Conservation (phyloP, 768 basidiomycete species). For the Lactifluus piperatus region DNA sequence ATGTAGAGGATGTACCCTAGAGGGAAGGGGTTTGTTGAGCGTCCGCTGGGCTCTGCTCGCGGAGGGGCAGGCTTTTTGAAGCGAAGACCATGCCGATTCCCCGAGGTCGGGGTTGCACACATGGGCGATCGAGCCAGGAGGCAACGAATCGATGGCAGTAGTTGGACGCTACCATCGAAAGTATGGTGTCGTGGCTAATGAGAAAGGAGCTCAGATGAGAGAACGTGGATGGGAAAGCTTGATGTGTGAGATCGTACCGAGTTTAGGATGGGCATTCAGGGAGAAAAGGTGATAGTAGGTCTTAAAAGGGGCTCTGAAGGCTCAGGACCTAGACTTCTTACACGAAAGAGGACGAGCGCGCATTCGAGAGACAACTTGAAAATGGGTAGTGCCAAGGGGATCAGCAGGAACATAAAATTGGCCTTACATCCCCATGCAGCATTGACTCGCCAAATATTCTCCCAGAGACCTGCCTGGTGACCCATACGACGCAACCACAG, state of each 20-base stretch:
- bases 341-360: background rate
- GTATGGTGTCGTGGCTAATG: background rate
- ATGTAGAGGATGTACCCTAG: background rate
- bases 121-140: background rate
- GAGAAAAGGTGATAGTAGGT: background rate
- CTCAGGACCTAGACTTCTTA: background rate
- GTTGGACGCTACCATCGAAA: background rate
- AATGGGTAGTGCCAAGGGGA: background rate
- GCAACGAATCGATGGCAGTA: background rate
- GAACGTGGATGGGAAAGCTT: background rate
- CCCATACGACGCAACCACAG: conserved; percentile 70
- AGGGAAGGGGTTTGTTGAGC: background rate
- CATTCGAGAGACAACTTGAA: background rate
- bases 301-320: background rate
- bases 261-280: background rate
- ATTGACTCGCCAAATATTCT: conserved; percentile 35
- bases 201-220: background rate
- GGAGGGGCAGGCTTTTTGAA: background rate
- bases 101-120: background rate
- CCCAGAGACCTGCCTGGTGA: conserved; percentile 63
- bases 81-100: background rate
- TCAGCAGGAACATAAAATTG: background rate
- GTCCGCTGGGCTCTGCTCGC: background rate
- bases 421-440: conserved; percentile 10
- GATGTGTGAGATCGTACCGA: background rate